Percentiles rank a stretch among this genome's conserved stretches.
Conservation (phyloP, 306 rosid genomes). For the Castanopsis chinensis region DNA sequence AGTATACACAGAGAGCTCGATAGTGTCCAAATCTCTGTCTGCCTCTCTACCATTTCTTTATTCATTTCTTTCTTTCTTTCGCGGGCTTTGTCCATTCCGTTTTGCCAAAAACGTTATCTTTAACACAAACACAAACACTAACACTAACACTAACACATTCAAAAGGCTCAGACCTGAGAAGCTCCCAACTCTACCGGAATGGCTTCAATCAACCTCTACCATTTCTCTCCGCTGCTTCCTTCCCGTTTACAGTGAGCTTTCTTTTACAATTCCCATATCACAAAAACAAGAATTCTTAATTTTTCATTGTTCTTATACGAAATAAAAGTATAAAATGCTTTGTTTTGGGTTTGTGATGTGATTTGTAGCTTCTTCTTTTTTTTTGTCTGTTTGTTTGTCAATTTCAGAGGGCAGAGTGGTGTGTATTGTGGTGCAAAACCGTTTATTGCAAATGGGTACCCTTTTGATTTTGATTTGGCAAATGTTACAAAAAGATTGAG, state of each 20-base stretch:
- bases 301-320: background rate
- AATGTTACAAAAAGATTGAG: slow-evolving; percentile 21
- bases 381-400: background rate
- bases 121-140: background rate
- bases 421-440: background rate
- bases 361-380: background rate
- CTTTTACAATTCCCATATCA: background rate
- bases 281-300: background rate
- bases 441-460: slow-evolving; percentile 3
- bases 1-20: too few species aligned
- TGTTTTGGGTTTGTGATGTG: background rate
- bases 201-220: slow-evolving; percentile 26
- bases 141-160: background rate
- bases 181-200: background rate
- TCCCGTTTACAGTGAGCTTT: slow-evolving; percentile 27
- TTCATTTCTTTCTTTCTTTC: too few species aligned
- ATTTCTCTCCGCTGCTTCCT: slow-evolving; percentile 19
- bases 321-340: background rate
- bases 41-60: too few species aligned
- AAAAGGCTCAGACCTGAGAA: background rate
- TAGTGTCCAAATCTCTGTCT: too few species aligned
- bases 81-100: too few species aligned
- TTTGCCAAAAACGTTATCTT: background rate
- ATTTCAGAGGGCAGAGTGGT: slow-evolving; percentile 9
- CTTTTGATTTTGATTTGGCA: slow-evolving; percentile 12